Evolutionary conservation across 345 rosid species (phyloP), one percentile per base, ranked within the genome.

Genomic region (Adansonia digitata): DNA sequence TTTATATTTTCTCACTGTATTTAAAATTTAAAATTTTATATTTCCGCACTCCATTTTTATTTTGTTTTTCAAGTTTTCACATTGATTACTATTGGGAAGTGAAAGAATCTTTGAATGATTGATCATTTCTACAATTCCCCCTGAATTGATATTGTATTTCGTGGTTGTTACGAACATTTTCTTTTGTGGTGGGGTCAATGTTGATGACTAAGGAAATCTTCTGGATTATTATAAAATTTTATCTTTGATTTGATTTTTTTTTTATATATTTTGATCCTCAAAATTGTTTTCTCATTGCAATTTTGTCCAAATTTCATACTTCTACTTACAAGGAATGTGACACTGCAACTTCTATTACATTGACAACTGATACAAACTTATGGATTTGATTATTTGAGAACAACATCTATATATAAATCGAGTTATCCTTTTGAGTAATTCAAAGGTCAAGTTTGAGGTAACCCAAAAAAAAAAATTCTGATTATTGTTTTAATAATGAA

Each of bases 101-200:
- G 45, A 49, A 48, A 24, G 39, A 43, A 73, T 61, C 59, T 37
- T 73, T 45, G 43, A 73, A 73, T 73, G 42, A 45, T 60, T 45
- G 69, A 73, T 61, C 15, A 61, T 61, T 24, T 60, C 56, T 42
- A 14, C 26, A 49, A 60, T 39, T 29, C 17, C 76, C 43, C 76
- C n/a, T 18, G 11, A 45, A 10, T 63, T 26, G 31, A 59, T 4
- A 26, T 60, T n/a, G 22, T 27, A 27, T 27, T 72, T 57, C 24
- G 26, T 72, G 11, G 34, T 42, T 40, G 64, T 17, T 72, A 56
- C 55, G 26, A 72, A 72, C 75, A 72, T 39, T 40, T 57, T 40
- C 45, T 45, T 35, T 45, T 46, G 15, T 27, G 56, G 72, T 68
- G 15, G 72, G 56, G 22, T 68, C 56, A 7, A 46, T 68, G 55